Conservation (phyloP, 1,139 yeast species). For the Meyerozyma athensensis region DNA sequence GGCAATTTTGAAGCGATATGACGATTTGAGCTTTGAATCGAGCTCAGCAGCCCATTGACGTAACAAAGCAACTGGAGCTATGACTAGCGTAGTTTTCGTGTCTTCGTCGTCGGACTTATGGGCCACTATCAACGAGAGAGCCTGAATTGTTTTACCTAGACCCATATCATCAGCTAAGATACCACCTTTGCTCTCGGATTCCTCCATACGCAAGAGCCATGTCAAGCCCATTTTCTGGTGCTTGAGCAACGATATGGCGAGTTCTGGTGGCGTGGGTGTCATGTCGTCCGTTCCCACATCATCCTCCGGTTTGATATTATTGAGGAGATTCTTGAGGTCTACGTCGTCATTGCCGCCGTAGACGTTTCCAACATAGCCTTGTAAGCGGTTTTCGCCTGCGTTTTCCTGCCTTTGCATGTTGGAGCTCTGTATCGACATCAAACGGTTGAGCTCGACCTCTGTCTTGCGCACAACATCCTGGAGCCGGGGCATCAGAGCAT, state of each 20-base stretch:
- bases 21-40: slow-evolving; percentile 51
- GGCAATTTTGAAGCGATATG: slow-evolving; percentile 42
- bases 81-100: slow-evolving; percentile 60
- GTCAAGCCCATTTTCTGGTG: slow-evolving; percentile 85
- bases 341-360: slow-evolving; percentile 32
- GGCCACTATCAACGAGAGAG: slow-evolving; percentile 63
- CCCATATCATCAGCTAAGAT: slow-evolving; percentile 95
- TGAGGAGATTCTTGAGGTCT: slow-evolving; percentile 47
- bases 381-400: slow-evolving; percentile 2
- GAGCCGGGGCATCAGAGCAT: slow-evolving; percentile 1
- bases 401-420: slow-evolving; percentile 2
- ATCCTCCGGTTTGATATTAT: slow-evolving; percentile 65
- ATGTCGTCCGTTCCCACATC: slow-evolving; percentile 33
- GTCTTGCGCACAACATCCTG: neutral
- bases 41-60: slow-evolving; percentile 84
- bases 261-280: slow-evolving; percentile 64
- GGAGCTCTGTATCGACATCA: slow-evolving; percentile 2
- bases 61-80: slow-evolving; percentile 81
- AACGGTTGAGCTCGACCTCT: neutral
- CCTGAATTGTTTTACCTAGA: slow-evolving; percentile 84
- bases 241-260: slow-evolving; percentile 62
- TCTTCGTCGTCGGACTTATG: slow-evolving; percentile 35
- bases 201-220: slow-evolving; percentile 74
- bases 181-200: slow-evolving; percentile 61
- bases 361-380: slow-evolving; percentile 19